phyloP scores from a whole-genome alignment of 176 grass and related monocot genomes.

The Panicum miliaceum region DNA sequence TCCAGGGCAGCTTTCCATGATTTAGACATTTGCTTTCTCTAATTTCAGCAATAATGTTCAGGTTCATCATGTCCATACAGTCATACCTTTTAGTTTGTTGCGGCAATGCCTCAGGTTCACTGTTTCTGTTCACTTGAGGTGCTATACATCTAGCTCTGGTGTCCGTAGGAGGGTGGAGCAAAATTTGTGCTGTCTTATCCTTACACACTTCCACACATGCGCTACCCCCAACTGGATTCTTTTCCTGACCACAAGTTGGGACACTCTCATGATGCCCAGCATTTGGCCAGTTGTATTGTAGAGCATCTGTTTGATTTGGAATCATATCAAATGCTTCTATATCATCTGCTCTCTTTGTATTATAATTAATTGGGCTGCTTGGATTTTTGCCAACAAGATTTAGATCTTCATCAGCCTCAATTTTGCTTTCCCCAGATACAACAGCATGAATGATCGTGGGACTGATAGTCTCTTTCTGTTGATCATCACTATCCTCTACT shows the following conservation, averaged over 20 bases:
- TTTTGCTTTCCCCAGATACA: slow-evolving; percentile 12
- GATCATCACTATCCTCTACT: slow-evolving; percentile 44
- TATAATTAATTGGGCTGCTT: slow-evolving; percentile 23
- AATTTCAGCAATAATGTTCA: slow-evolving; percentile 37
- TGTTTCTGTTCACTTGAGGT: slow-evolving; percentile 26
- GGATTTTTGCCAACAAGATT: slow-evolving; percentile 19
- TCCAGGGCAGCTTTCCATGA: slow-evolving; percentile 7
- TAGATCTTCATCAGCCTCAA: slow-evolving; percentile 34
- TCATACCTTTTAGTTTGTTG: neutral
- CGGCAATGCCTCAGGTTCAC: slow-evolving; percentile 29
- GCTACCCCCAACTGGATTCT: neutral
- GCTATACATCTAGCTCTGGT: neutral
- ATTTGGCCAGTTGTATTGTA: slow-evolving; percentile 9
- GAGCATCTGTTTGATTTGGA: slow-evolving; percentile 34
- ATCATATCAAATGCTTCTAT: slow-evolving; percentile 9
- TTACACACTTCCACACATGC: slow-evolving; percentile 2
- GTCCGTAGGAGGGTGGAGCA: slow-evolving; percentile 15
- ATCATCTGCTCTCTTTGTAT: neutral
- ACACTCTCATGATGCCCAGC: slow-evolving; percentile 12
- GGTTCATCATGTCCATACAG: slow-evolving; percentile 13
- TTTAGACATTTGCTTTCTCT: slow-evolving; percentile 29
- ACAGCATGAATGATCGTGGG: neutral
- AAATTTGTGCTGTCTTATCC: slow-evolving; percentile 9
- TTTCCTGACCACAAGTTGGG: slow-evolving; percentile 33
- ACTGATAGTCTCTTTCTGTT: slow-evolving; percentile 31